Base-by-base conservation (phyloP, 495 filamentous ascomycete genomes). In the Podospora bellae-mahoneyi region DNA sequence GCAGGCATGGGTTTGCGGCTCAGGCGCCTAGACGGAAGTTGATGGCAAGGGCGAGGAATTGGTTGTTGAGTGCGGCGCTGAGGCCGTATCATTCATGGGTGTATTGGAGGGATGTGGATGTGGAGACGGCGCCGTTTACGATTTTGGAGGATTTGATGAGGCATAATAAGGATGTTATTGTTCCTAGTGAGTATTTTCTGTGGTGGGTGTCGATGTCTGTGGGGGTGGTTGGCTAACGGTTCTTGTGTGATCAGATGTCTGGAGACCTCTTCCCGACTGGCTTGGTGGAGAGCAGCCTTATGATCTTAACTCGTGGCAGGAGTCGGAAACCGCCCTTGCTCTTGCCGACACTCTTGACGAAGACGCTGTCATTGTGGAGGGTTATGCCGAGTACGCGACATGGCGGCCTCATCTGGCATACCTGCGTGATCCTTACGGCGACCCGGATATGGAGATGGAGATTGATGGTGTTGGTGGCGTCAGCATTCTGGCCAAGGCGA, bases 371-470 rank as follows among this genome's bases (percentile, higher is more conserved):
- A 99, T 99, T 80, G 96, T 99, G 16, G 96, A 99, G 78, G 96
- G 96, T 27, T 99, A 99, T 74, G 96, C 96, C 48, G 96, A 99
- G 82, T 99, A 99, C 75, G 96, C 96, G 23, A 99, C 96, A 2
- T 99, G 95, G 94, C 84, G 96, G 66, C 96, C 96, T 27, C 96
- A 99, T 85, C 84, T 99, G 64, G 96, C 96, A 53, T 99, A 99
- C 76, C 86, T 99, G 2, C 89, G 96, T 18, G 96, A 99, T 76
- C 96, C 96, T 2, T 98, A 97, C 73, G 96, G 96, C 44, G 94
- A 99, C 72, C 93, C 93, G 2, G 96, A 99, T 78, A 96, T 98
- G 89, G 96, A 99, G 78, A 97, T 99, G 95, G 96, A 99, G 72
- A 92, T 99, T 71, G 95, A 99, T 73, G 95, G 95, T 64, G 93